These are phyloP conservation scores for Mycena floridula DNA, from an alignment of 768 basidiomycete genomes.

Conservation along the genomic window DNA sequence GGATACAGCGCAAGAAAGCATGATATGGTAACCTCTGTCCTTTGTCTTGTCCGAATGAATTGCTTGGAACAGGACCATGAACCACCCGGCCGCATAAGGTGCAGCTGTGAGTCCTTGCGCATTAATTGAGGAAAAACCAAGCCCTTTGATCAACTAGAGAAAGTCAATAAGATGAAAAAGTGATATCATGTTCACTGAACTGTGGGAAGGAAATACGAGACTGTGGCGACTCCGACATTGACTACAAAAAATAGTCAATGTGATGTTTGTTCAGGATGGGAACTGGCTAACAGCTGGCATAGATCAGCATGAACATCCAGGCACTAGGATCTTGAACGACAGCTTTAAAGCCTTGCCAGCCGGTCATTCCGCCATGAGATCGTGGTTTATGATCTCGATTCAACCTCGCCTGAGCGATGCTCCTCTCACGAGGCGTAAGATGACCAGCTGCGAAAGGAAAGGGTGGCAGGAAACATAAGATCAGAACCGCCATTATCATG, in stretches of 20 bases:
- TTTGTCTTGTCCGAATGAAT: conserved; percentile 48
- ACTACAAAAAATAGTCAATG: conserved; percentile 22
- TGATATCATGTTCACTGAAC: conserved; percentile 21
- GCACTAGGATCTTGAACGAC: conserved; percentile 42
- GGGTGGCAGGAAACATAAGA: conserved; percentile 45
- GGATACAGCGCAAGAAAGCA: conserved; percentile 38
- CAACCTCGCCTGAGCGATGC: conserved; percentile 52
- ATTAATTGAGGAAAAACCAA: conserved; percentile 50
- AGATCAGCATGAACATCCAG: conserved; percentile 46
- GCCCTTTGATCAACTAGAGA: conserved; percentile 46
- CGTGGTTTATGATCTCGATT: conserved; percentile 50
- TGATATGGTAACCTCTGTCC: conserved; percentile 52
- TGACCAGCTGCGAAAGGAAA: conserved; percentile 52
- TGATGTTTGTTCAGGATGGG: background rate
- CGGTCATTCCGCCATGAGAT: conserved; percentile 52
- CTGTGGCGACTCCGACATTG: conserved; percentile 50
- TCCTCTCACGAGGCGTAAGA: conserved; percentile 42
- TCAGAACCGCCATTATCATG: conserved; percentile 41
- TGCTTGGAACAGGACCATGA: conserved; percentile 47
- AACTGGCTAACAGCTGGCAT: conserved; percentile 37
- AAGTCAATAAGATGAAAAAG: background rate
- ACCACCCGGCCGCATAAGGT: conserved; percentile 51
- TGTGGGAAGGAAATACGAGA: conserved; percentile 52
- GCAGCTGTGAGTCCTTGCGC: conserved; percentile 56
- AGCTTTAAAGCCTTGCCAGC: conserved; percentile 51